Evolutionary conservation across 345 rosid genomes (phyloP).

Genomic region (Murraya paniculata): DNA sequence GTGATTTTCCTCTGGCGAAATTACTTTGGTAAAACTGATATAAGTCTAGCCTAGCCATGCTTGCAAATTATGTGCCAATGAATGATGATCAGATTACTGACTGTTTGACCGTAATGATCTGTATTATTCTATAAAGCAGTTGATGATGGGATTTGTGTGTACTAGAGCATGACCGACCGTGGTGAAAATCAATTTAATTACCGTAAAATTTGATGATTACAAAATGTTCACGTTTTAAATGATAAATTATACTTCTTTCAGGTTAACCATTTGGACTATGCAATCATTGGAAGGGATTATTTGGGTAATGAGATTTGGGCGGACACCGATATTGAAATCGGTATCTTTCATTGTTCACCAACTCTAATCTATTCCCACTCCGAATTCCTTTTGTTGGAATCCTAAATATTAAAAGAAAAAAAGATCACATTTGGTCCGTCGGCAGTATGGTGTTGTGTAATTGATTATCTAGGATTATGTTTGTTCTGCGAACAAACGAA

Average conservation of each 20-base stretch:
- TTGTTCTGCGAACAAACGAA: too few relatives aligned
- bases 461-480: background rate
- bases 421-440: slow-evolving; percentile 12
- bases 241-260: background rate
- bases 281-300: slow-evolving; percentile 13
- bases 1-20: background rate
- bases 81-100: background rate
- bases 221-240: background rate
- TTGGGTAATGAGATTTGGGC: background rate
- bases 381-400: too few relatives aligned
- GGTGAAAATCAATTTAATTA: background rate
- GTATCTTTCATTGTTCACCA: background rate
- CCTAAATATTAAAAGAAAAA: too few relatives aligned
- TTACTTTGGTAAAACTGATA: background rate
- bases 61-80: background rate
- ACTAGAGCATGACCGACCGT: background rate
- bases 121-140: background rate
- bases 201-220: background rate
- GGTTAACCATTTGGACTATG: slow-evolving; percentile 17
- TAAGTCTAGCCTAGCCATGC: background rate
- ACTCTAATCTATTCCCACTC: background rate
- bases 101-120: background rate
- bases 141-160: background rate
- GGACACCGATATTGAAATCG: background rate
- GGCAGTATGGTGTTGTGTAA: background rate